These are phyloP conservation scores for Aspergillus panamensis DNA, from an alignment of 495 filamentous ascomycete genomes.

Conservation along the genomic window DNA sequence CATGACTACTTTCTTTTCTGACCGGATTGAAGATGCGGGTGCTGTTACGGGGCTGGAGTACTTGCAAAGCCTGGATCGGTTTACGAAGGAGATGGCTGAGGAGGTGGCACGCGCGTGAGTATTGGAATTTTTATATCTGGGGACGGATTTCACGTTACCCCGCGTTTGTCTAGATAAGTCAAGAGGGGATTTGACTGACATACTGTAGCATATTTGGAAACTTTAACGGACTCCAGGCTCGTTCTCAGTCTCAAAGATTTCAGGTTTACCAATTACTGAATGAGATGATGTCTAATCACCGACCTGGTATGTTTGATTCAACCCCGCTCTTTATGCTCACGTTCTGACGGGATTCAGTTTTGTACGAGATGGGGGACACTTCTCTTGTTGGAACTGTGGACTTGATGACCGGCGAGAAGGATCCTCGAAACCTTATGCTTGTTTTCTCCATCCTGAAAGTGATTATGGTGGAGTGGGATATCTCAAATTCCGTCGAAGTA, in stretches of 20 bases:
- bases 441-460: constrained; percentile 71
- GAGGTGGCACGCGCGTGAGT: constrained; percentile 51
- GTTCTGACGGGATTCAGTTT: constrained; percentile 32
- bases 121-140: constrained; percentile 1
- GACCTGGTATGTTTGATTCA: constrained; percentile 50
- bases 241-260: constrained; percentile 60
- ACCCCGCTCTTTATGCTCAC: background rate
- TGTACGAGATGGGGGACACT: constrained; percentile 53
- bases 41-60: constrained; percentile 48
- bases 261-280: constrained; percentile 63
- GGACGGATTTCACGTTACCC: background rate
- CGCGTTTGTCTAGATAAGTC: background rate
- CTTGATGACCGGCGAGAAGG: constrained; percentile 71
- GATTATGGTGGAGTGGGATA: constrained; percentile 71
- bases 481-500: constrained; percentile 60
- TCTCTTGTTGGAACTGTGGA: constrained; percentile 63
- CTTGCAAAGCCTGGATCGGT: constrained; percentile 47
- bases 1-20: constrained; percentile 56
- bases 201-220: constrained; percentile 44
- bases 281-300: constrained; percentile 60
- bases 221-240: constrained; percentile 57
- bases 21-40: constrained; percentile 59
- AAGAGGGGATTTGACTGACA: background rate
- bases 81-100: constrained; percentile 46
- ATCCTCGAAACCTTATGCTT: constrained; percentile 74